Conservation (phyloP, 495 filamentous ascomycete genomes). For the Aspergillus egyptiacus region DNA sequence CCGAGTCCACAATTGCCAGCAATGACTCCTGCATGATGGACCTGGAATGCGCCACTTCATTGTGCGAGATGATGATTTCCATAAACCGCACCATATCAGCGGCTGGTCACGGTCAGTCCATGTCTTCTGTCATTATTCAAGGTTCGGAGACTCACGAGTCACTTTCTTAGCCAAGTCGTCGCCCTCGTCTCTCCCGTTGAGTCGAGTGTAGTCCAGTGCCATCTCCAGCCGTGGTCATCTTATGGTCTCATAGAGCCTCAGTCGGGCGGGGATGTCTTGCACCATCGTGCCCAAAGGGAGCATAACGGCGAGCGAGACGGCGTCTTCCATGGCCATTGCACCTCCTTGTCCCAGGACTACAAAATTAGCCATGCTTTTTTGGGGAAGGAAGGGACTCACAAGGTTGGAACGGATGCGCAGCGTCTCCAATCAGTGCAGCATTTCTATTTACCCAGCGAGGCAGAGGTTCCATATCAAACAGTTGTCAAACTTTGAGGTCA, state of each 20-base stretch:
- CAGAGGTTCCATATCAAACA: conserved; percentile 53
- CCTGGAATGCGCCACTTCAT: conserved; percentile 6
- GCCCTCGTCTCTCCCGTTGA: conserved; percentile 8
- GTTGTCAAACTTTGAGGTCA: conserved; percentile 49
- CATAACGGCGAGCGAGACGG: conserved; percentile 47
- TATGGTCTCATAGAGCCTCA: conserved; percentile 50
- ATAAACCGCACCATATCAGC: conserved; percentile 12
- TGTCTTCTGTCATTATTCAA: neutral
- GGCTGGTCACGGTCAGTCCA: neutral
- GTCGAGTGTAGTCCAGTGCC: conserved; percentile 9
- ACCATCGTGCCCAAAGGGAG: conserved; percentile 38
- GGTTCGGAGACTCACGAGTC: neutral
- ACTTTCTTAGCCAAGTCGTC: neutral
- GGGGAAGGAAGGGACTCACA: conserved; percentile 12
- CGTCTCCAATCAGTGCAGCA: conserved; percentile 52
- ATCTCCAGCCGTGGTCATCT: conserved; percentile 26
- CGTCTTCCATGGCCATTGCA: conserved; percentile 56
- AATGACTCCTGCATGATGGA: neutral
- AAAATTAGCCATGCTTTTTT: neutral
- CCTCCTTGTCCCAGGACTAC: conserved; percentile 49
- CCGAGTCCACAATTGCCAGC: neutral
- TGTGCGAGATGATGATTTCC: conserved; percentile 9
- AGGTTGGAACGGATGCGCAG: conserved; percentile 56
- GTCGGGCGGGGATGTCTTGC: conserved; percentile 38
- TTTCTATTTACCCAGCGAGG: conserved; percentile 43